phyloP scores from a whole-genome alignment of 768 basidiomycete genomes.

The Boletales sp. region DNA sequence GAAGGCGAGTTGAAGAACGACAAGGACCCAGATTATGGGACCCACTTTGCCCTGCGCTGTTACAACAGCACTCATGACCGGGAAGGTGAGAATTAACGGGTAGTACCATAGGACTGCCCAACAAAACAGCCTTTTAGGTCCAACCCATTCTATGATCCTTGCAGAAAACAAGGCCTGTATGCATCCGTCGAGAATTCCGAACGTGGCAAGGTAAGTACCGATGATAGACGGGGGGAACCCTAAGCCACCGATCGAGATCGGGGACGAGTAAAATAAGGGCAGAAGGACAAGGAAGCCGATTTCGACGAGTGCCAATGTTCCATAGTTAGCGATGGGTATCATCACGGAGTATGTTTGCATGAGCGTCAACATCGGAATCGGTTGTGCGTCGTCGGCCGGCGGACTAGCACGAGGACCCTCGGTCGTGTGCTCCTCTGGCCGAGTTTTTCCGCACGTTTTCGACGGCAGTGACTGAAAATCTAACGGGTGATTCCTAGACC shows the following conservation, averaged over 20 bases:
- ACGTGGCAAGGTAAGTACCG: constrained; percentile 34
- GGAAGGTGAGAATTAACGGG: constrained; percentile 39
- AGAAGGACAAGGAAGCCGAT: constrained; percentile 36
- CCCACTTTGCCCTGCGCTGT: constrained; percentile 28
- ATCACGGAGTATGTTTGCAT: constrained; percentile 29
- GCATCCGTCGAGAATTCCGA: constrained; percentile 35
- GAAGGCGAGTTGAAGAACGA: constrained; percentile 24
- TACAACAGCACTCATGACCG: constrained; percentile 42
- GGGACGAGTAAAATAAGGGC: constrained; percentile 44
- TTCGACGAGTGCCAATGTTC: constrained; percentile 39
- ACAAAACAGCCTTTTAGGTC: constrained; percentile 40
- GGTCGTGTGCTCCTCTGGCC: background rate
- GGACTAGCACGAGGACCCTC: background rate
- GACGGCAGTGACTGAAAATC: constrained; percentile 22
- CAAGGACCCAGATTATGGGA: constrained; percentile 35
- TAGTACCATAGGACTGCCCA: constrained; percentile 34
- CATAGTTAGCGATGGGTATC: constrained; percentile 41
- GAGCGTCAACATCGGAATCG: constrained; percentile 32
- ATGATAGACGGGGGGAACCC: constrained; percentile 39
- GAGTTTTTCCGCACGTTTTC: background rate
- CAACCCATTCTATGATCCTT: constrained; percentile 36
- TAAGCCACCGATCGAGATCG: constrained; percentile 41
- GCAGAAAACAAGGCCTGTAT: constrained; percentile 41
- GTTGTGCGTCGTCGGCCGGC: background rate
- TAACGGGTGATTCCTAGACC: background rate